phyloP scores from a whole-genome alignment of 495 filamentous ascomycete species.

The Penicillium pulvis region DNA sequence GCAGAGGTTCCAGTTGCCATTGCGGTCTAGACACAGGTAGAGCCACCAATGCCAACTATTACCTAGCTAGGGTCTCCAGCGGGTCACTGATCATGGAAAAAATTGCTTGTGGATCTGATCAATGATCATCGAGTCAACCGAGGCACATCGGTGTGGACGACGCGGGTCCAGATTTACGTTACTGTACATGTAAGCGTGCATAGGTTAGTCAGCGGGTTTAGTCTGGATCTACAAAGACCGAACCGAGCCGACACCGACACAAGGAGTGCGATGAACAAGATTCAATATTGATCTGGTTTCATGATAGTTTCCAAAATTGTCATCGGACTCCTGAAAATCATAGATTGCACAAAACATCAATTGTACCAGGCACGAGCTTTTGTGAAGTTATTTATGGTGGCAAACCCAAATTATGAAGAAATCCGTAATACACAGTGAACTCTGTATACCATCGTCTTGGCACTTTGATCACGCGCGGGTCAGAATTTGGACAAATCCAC shows the following conservation, averaged over 20 bases:
- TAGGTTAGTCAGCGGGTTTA: background rate
- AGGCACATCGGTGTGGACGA: background rate
- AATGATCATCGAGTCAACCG: background rate
- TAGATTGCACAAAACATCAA: too few species aligned
- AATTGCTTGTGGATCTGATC: constrained; percentile 3
- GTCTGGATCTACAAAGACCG: constrained; percentile 1
- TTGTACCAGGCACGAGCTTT: background rate
- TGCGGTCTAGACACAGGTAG: constrained; percentile 1
- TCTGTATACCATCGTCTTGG: background rate
- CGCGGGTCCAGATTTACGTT: background rate
- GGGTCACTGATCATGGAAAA: background rate
- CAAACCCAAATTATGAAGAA: background rate
- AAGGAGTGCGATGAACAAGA: background rate
- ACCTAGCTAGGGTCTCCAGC: background rate
- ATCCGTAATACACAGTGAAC: background rate
- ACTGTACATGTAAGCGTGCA: background rate
- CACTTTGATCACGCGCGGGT: background rate
- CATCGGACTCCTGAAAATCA: too few species aligned
- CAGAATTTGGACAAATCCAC: constrained; percentile 4
- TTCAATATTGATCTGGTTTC: too few species aligned
- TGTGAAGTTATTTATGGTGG: background rate
- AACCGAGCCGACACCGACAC: background rate
- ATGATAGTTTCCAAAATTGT: too few species aligned
- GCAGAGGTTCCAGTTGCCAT: constrained; percentile 19
- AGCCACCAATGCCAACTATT: background rate